Evolutionary conservation across 1,284 basidiomycete species (phyloP), one percentile per base, ranked within the genome.

Genomic region (Xerocomus minutiporus): DNA sequence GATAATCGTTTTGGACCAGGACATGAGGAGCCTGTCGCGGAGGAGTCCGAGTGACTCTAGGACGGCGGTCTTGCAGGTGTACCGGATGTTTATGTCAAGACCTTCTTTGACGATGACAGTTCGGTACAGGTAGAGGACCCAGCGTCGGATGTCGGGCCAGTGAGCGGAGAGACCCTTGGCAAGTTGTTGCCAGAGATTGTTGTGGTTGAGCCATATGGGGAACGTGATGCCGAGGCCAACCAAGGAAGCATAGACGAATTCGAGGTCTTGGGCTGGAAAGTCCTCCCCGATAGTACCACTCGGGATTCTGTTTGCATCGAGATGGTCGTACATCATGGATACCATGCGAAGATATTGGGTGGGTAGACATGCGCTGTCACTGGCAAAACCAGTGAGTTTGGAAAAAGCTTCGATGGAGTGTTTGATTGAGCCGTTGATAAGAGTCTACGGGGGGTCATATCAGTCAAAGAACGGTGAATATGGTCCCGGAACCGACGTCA

Each of bases 21-120:
- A 23, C 20, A 62, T 23, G 35, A 66, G 58, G 26, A 59, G 43
- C 32, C 63, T 52, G 47, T 67, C 61, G 2, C 60, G 63, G 23
- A 64, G 23, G 39, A 69, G 51, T 2, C 65, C 65, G 2, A 69
- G 55, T 35, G 66, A 66, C 11, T 66, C 57, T 8, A 66, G 42
- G 13, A 67, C 43, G 2, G 67, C 59, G 5, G 45, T 50, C 50
- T 66, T 66, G 52, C 61, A 67, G 6, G 53, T 44, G 36, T 53
- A 55, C 20, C 65, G 63, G 23, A 48, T 8, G 6, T 53, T 32
- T 4, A 50, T 28, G 20, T 50, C 48, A 32, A 57, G 8, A n/a
- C 50, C 43, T 12, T 50, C 47, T 12, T 32, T 45, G 42, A 28
- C 25, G 46, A 66, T 55, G 29, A 60, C 29, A 2, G 54, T 46